Conservation (phyloP, 345 rosid species). For the Noccaea bulbosa region DNA sequence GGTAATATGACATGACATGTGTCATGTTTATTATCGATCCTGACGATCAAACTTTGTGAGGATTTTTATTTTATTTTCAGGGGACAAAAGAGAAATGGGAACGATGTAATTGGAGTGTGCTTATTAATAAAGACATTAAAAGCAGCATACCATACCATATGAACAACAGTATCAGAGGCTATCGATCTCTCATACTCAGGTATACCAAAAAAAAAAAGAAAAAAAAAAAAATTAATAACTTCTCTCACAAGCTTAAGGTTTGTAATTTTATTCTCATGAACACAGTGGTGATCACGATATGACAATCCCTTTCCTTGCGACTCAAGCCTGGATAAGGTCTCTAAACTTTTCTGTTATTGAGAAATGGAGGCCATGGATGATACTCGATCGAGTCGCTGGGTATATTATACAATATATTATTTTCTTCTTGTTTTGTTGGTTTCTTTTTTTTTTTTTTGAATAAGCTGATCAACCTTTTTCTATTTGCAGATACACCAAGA, state of each 20-base stretch:
- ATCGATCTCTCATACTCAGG: slow-evolving; percentile 39
- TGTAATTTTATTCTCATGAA: slow-evolving; percentile 10
- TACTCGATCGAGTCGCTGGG: slow-evolving; percentile 65
- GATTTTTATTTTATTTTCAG: slow-evolving; percentile 13
- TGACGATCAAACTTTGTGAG: slow-evolving; percentile 8
- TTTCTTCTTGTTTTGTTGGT: neutral
- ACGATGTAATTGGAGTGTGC: neutral
- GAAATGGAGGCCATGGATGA: slow-evolving; percentile 68
- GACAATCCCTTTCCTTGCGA: slow-evolving; percentile 53
- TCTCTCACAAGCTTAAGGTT: neutral
- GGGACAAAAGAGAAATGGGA: slow-evolving; percentile 32
- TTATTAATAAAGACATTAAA: slow-evolving; percentile 1
- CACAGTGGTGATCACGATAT: slow-evolving; percentile 79
- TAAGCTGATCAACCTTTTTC: neutral
- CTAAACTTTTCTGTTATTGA: slow-evolving; percentile 57
- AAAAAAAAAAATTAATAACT: neutral
- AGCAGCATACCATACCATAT: slow-evolving; percentile 36
- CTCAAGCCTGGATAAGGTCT: slow-evolving; percentile 66
- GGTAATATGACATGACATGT: slow-evolving; percentile 23
- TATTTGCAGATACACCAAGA: slow-evolving; percentile 57
- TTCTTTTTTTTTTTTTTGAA: slow-evolving; percentile 4
- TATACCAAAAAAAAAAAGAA: neutral
- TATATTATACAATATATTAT: neutral
- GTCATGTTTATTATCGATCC: slow-evolving; percentile 5
- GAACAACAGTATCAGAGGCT: slow-evolving; percentile 32